Evolutionary conservation across 148 eudicot genomes (phyloP), one percentile per base, ranked within the genome.

Genomic region (Nyssa sinensis): DNA sequence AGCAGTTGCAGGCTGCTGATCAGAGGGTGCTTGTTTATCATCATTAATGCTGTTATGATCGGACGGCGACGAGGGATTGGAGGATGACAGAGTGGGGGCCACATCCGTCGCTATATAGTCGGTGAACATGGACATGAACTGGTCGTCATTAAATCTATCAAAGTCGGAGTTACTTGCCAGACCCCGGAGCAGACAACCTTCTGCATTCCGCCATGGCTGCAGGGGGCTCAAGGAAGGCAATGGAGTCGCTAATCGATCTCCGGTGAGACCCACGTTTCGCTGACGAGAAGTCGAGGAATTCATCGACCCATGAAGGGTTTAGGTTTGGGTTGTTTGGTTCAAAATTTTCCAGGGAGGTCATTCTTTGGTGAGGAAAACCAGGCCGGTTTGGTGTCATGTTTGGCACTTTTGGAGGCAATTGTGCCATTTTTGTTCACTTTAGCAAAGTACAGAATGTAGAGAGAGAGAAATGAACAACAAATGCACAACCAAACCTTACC

Each of bases 71-170:
- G 98, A 83, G 0, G 90, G 86, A 55, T 84, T 84, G 8, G 98
- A 84, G 29, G 76, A 82, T 13, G 89, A 86, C 68, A 78, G 32
- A 33, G 76, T 74, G 37, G 79, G 80, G 7, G 74, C 82, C 74
- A 29, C 87, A 19, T 19, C 59, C 25, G 5, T n/a, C 41, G 68
- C 44, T 13, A 85, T 69, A 27, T 87, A 90, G 5, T 84, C 89
- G 12, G 75, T 81, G 70, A 94, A 94, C 95, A 94, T 94, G 2
- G 89, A 88, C 97, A 91, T 84, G 69, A 94, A 83, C 67, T 91
- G 98, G 64, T 91, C 97, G 19, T 94, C 98, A 10, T 94, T 95
- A 60, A 90, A 84, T 76, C 85, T 71, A 25, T 91, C 92, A 35
- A 87, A 91, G 23, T 86, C 84, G 27, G 70, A 78, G 37, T 28